phyloP scores from a whole-genome alignment of 1,139 yeast species.

The Pichia sp. region DNA sequence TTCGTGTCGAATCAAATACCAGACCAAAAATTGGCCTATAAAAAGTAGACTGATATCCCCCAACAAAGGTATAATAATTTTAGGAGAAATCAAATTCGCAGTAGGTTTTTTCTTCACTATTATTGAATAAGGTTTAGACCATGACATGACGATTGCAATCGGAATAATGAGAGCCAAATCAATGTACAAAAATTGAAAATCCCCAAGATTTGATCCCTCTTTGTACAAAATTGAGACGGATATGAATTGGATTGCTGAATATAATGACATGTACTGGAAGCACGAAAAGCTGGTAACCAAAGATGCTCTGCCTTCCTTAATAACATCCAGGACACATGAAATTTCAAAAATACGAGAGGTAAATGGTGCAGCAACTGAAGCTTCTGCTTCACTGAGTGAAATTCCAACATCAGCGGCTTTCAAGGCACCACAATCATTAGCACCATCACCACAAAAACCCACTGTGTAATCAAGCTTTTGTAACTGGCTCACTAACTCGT shows the following conservation, averaged over 20 bases:
- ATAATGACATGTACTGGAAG: constrained; percentile 95
- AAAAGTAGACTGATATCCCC: constrained; percentile 65
- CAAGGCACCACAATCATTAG: constrained; percentile 95
- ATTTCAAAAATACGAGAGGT: constrained; percentile 88
- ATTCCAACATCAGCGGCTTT: constrained; percentile 97
- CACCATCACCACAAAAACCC: constrained; percentile 98
- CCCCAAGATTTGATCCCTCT: constrained; percentile 93
- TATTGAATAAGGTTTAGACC: constrained; percentile 75
- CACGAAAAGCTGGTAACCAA: constrained; percentile 93
- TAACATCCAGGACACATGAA: constrained; percentile 86
- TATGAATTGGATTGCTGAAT: constrained; percentile 92
- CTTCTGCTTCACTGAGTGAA: constrained; percentile 94
- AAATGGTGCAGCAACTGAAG: constrained; percentile 94
- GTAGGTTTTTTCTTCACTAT: constrained; percentile 78
- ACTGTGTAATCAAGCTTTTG: constrained; percentile 85
- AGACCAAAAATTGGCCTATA: constrained; percentile 61
- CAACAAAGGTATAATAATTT: constrained; percentile 74
- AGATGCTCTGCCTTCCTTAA: constrained; percentile 91
- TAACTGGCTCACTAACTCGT: constrained; percentile 84
- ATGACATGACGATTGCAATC: constrained; percentile 93
- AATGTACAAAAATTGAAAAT: constrained; percentile 91
- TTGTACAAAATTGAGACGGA: constrained; percentile 81
- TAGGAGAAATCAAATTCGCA: constrained; percentile 87
- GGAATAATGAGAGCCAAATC: constrained; percentile 89
- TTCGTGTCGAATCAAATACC: constrained; percentile 49